Conservation (phyloP, 2,329 filamentous ascomycete species). For the Herpotrichia juniperi region DNA sequence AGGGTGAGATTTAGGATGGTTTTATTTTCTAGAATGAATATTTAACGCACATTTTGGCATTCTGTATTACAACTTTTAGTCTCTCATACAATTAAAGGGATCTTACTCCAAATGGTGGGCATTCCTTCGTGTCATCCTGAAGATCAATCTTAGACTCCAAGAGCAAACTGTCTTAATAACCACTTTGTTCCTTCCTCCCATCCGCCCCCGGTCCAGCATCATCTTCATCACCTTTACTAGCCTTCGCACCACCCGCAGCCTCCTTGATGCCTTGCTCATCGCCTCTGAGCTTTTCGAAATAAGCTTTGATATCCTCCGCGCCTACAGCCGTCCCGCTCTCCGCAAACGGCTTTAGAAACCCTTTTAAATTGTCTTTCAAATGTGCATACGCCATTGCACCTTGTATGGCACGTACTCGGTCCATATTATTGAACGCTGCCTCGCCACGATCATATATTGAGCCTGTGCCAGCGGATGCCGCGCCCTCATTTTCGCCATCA, state of each 20-base stretch:
- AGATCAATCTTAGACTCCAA: no score
- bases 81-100: no score
- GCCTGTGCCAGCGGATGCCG: conserved; percentile 70
- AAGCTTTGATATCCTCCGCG: conserved; percentile 94
- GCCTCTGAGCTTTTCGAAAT: conserved; percentile 92
- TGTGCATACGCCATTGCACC: conserved; percentile 99
- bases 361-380: conserved; percentile 93
- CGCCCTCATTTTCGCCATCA: conserved; percentile 60
- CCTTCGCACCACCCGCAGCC: conserved; percentile 37
- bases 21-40: no score
- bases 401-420: conserved; percentile 89
- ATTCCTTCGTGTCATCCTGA: no score
- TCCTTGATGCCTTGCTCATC: conserved; percentile 73
- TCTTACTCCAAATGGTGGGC: no score
- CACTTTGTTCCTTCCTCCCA: conserved; percentile 47
- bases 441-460: conserved; percentile 91
- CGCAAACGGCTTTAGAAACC: conserved; percentile 91
- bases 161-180: conserved; percentile 33
- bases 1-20: no score
- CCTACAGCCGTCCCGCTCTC: conserved; percentile 87
- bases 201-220: conserved; percentile 32
- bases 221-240: conserved; percentile 32
- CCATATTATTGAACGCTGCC: conserved; percentile 87
- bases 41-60: no score
- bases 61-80: no score